Evolutionary conservation across 202 grass and related monocot genomes (phyloP), one percentile per base, ranked within the genome.

Genomic region (Tripidium arundinaceum): DNA sequence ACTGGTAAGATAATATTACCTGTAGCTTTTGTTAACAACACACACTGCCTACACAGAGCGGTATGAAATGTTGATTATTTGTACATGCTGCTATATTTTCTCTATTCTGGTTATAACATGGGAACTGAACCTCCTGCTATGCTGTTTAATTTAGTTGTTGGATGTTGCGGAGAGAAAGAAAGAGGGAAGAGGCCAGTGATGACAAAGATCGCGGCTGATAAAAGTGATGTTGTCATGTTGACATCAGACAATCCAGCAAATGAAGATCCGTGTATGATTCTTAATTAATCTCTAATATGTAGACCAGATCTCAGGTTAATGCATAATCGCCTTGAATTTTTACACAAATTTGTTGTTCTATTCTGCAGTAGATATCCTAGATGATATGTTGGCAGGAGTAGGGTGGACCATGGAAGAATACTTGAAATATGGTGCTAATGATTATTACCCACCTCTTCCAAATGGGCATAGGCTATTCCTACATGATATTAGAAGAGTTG

Each of bases 341-440:
- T 72, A 70, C 37, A 84, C 57, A 66, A 55, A 76, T 70, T 80
- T 59, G 7, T 43, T 82, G 39, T 75, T 87, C 55, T 79, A 27
- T 59, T 75, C 62, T 88, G 62, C 82, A 98, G 92, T 94, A 90
- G 92, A 98, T 79, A 98, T 98, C 83, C 84, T 98, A 60, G 95
- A 98, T 85, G 95, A 98, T 79, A 98, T 98, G 95, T 87, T 98
- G 82, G 90, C 70, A 39, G 95, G 95, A 4, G 79, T 98, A 19
- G 95, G 92, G 42, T 98, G 90, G 95, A 98, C 88, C 62, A 98
- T 98, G 95, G 79, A 94, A 89, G 95, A 98, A 86, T 98, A 98
- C 84, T 93, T 98, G 76, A 94, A 98, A 73, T 75, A 91, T 42
- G 90, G 95, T 15, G 69, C 89, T 69, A 94, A 98, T 64, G 95